Conservation (phyloP, 2,329 filamentous ascomycete species). For the Podosphaera xanthii region DNA sequence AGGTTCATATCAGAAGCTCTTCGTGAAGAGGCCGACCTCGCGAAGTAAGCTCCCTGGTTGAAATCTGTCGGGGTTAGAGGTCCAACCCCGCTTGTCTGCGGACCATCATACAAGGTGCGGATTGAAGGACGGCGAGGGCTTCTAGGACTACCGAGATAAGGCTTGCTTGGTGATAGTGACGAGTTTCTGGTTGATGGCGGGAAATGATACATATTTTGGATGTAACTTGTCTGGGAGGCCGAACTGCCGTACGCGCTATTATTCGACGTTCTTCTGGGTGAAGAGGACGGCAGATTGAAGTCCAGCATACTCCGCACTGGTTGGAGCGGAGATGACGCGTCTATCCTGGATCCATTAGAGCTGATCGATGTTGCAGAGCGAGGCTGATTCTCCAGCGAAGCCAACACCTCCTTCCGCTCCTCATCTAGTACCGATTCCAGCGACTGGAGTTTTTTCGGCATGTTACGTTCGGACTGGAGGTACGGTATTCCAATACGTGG, state of each 20-base stretch:
- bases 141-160: not conserved
- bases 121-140: constrained; percentile 22
- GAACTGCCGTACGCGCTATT: not conserved
- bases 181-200: not conserved
- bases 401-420: constrained; percentile 51
- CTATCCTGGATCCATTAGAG: constrained; percentile 19
- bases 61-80: constrained; percentile 16
- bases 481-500: not conserved
- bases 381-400: constrained; percentile 30
- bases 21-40: constrained; percentile 19
- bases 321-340: constrained; percentile 32
- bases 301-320: constrained; percentile 40
- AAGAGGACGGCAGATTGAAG: constrained; percentile 3
- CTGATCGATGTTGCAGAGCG: constrained; percentile 9
- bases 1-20: constrained; percentile 18
- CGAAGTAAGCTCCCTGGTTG: constrained; percentile 16
- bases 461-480: constrained; percentile 4
- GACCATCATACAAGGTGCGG: constrained; percentile 38
- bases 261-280: not conserved
- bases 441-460: constrained; percentile 32
- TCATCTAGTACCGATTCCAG: constrained; percentile 57
- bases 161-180: not conserved
- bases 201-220: not conserved
- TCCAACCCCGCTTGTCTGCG: not conserved
- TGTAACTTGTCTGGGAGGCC: not conserved